Conservation (phyloP, 257 asterid genomes). For the Fraxinus pennsylvanica region DNA sequence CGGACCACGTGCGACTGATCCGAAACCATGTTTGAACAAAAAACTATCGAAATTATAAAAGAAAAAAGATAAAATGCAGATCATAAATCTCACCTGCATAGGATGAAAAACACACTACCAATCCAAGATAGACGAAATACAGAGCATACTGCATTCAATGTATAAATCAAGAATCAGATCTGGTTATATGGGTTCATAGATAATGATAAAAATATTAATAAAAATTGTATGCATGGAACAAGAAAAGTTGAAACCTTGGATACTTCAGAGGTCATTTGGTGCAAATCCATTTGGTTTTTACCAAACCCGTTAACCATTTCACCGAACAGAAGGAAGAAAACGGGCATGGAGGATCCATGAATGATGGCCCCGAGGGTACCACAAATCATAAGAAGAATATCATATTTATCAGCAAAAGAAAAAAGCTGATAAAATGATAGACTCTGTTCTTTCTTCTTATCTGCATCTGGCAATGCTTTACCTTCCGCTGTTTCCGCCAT, state of each 20-base stretch:
- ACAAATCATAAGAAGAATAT: slow-evolving; percentile 37
- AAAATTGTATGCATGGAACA: not conserved
- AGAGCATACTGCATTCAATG: slow-evolving; percentile 78
- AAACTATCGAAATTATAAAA: not conserved
- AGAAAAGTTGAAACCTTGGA: slow-evolving; percentile 48
- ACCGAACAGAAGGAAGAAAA: slow-evolving; percentile 90
- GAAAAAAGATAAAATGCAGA: slow-evolving; percentile 12
- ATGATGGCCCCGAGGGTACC: slow-evolving; percentile 74
- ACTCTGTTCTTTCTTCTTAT: slow-evolving; percentile 53
- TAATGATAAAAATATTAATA: not conserved
- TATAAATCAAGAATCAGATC: slow-evolving; percentile 50
- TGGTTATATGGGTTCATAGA: slow-evolving; percentile 12
- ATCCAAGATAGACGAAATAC: slow-evolving; percentile 91
- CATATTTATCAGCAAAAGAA: slow-evolving; percentile 46
- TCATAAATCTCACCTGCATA: slow-evolving; percentile 83
- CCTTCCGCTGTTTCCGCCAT: slow-evolving; percentile 49
- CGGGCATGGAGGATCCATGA: slow-evolving; percentile 98
- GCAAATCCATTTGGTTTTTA: slow-evolving; percentile 86
- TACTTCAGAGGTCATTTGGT: slow-evolving; percentile 66
- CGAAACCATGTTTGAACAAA: slow-evolving; percentile 20
- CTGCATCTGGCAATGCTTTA: slow-evolving; percentile 45
- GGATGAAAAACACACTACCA: slow-evolving; percentile 88
- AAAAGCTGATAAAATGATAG: slow-evolving; percentile 49
- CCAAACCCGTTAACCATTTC: slow-evolving; percentile 97
- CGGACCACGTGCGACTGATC: slow-evolving; percentile 89